Percentiles rank a stretch among this genome's conserved stretches.
phyloP scores from a whole-genome alignment of 306 rosid species.

The Comarum palustre region DNA sequence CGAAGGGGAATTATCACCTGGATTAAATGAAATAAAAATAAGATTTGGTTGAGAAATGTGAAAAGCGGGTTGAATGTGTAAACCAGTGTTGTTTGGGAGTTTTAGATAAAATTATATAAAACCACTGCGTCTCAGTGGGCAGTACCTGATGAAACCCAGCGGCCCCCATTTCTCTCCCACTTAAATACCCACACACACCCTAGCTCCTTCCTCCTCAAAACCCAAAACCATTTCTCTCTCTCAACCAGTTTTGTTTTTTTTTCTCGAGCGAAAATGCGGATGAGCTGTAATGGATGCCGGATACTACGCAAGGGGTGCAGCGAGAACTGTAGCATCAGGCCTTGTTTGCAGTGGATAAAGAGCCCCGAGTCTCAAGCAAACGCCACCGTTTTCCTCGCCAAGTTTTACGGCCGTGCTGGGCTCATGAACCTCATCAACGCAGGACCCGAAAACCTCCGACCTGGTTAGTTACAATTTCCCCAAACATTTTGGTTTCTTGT shows the following conservation, averaged over 20 bases:
- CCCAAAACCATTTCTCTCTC: not conserved
- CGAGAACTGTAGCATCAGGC: conserved; percentile 87
- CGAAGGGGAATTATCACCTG: not conserved
- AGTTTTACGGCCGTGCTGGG: conserved; percentile 96
- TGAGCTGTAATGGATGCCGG: conserved; percentile 95
- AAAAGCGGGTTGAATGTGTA: conserved; percentile 40
- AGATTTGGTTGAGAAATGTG: not conserved
- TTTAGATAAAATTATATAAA: conserved; percentile 11
- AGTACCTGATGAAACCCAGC: conserved; percentile 45
- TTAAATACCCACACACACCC: conserved; percentile 17
- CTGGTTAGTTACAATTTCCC: conserved; percentile 40
- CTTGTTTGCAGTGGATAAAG: conserved; percentile 89
- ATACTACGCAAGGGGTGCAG: conserved; percentile 90
- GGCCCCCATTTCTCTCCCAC: conserved; percentile 32
- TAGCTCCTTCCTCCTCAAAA: not conserved
- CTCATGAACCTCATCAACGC: conserved; percentile 96
- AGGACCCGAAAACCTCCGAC: conserved; percentile 91
- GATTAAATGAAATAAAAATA: not conserved
- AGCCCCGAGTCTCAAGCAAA: conserved; percentile 91
- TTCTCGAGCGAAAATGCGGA: conserved; percentile 59
- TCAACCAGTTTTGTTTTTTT: not conserved
- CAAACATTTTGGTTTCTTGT: not conserved
- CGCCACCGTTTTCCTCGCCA: conserved; percentile 92
- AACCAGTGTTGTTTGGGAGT: conserved; percentile 40
- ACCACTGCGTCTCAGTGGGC: conserved; percentile 31